Evolutionary conservation across 1,284 basidiomycete genomes (phyloP), one percentile per base, ranked within the genome.

Genomic region (Rhodotorula sp.): DNA sequence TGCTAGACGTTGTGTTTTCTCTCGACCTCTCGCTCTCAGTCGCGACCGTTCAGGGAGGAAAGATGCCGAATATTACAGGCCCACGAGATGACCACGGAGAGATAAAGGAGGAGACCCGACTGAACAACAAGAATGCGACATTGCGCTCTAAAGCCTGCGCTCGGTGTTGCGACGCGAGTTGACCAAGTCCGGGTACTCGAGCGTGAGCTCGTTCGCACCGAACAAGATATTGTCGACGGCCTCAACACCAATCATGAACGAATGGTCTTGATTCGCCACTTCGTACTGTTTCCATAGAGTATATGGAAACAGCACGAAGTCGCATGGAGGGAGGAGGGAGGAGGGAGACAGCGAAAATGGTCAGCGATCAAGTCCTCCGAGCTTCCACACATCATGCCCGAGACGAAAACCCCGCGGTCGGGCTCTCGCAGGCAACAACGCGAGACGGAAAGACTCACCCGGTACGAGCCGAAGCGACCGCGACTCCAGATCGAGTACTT

Each of bases 391-490:
- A 43, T 34, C 38, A 43, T 43, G 38, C 12, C 12, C 38, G 38
- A 34, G 34, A 34, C 38, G 38, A 43, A 43, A 43, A 43, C 12
- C 26, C 8, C 55, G n/a, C 10, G 28, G 12, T 56, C n/a, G 26
- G 16, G 55, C 14, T 47, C n/a, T 48, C 59, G 10, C 8, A 7
- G n/a, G 16, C n/a, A 6, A 28, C 34, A 5, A 15, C 14, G n/a
- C 12, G 8, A 28, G n/a, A 12, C 26, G 59, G 16, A 26, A 31
- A 7, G 23, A 60, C 59, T 14, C 47, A 60, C 59, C 16, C 83
- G 83, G 83, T 84, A 85, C 58, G 82, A 83, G n/a, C 84, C 84
- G 77, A 85, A 85, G 62, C 84, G 80, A 52, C 84, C 84, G 63
- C 84, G 81, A 26, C 81, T 83, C 77, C 81, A 81, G 66, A 85